Evolutionary conservation across 1,284 basidiomycete genomes (phyloP).

Genomic region (Rhizoctonia solani): DNA sequence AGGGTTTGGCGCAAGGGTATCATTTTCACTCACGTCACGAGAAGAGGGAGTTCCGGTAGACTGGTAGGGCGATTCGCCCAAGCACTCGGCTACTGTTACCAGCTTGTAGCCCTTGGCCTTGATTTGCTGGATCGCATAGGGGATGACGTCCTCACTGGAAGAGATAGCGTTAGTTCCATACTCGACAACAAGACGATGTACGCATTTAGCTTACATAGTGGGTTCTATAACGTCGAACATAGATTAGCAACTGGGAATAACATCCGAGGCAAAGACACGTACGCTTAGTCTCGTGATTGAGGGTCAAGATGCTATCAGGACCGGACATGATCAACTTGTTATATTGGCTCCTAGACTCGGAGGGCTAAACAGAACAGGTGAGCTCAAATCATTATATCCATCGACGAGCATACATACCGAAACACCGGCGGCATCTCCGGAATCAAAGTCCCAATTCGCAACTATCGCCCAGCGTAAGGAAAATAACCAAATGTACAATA

Average conservation of each 20-base stretch:
- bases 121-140: constrained; percentile 30
- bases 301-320: constrained; percentile 32
- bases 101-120: constrained; percentile 35
- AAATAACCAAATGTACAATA: neutral
- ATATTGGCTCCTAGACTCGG: constrained; percentile 15
- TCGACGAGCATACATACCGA: neutral
- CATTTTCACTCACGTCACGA: constrained; percentile 28
- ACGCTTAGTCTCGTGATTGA: constrained; percentile 37
- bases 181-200: neutral
- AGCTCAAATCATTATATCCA: neutral
- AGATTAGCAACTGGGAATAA: neutral
- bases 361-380: neutral
- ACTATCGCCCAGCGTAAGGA: neutral
- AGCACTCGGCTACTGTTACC: constrained; percentile 38
- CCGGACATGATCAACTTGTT: neutral
- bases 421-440: constrained; percentile 32
- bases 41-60: constrained; percentile 7
- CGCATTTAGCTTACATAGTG: neutral
- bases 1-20: neutral
- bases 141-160: constrained; percentile 29
- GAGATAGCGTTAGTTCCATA: neutral
- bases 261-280: neutral
- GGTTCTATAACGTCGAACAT: neutral
- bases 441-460: constrained; percentile 38
- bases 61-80: constrained; percentile 34